These are phyloP conservation scores for Loxodes magnus DNA, from an alignment of 73 alveolate genomes.

Conservation along the genomic window DNA sequence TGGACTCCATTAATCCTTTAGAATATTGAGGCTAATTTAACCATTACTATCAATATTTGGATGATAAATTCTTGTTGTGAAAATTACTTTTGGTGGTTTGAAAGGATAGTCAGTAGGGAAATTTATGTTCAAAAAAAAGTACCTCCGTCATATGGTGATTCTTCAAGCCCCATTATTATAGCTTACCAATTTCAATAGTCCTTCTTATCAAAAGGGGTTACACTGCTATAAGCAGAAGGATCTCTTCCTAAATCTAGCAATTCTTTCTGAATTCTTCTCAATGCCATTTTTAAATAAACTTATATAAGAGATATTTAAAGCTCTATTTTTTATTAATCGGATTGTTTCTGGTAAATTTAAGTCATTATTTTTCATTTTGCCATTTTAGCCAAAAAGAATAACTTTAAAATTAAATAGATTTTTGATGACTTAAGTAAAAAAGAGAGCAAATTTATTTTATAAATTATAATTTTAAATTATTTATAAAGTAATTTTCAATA, in stretches of 20 bases:
- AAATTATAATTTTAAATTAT: no score
- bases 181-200: constrained; percentile 69
- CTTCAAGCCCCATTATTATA: constrained; percentile 28
- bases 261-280: constrained; percentile 71
- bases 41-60: constrained; percentile 88
- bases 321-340: no score
- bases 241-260: constrained; percentile 53
- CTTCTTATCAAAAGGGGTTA: constrained; percentile 83
- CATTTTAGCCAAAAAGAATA: no score
- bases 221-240: constrained; percentile 87
- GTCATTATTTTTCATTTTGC: no score
- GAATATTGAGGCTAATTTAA: constrained; percentile 75
- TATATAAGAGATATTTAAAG: no score
- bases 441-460: no score
- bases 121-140: constrained; percentile 71
- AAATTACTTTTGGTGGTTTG: constrained; percentile 83
- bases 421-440: no score
- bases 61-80: constrained; percentile 82
- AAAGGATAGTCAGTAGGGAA: constrained; percentile 90
- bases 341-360: no score
- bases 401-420: no score
- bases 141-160: constrained; percentile 84
- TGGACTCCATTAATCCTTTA: constrained; percentile 83
- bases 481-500: no score
- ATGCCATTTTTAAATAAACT: constrained; percentile 38